Conservation (phyloP, 83 land plant species). For the Larix sibirica region DNA sequence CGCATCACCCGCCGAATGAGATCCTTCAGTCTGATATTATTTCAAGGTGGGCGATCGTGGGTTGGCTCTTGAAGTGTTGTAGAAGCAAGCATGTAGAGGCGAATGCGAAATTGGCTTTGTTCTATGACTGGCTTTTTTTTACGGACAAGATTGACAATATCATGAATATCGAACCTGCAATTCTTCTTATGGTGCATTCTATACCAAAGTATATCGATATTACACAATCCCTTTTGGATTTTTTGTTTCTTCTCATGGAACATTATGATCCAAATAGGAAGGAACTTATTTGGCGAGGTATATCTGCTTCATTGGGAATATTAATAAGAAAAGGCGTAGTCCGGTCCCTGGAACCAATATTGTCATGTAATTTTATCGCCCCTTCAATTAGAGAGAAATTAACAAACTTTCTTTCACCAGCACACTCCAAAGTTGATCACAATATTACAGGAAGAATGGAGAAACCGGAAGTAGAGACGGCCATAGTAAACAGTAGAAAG, state of each 20-base stretch:
- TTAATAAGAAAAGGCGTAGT: constrained; percentile 79
- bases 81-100: constrained; percentile 71
- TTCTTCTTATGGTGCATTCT: constrained; percentile 84
- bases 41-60: constrained; percentile 94
- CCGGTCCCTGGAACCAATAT: constrained; percentile 60
- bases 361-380: constrained; percentile 40
- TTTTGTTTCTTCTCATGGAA: constrained; percentile 75
- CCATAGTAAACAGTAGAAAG: neutral
- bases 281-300: constrained; percentile 55
- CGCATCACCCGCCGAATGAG: constrained; percentile 87
- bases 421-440: constrained; percentile 15
- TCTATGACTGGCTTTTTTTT: constrained; percentile 97
- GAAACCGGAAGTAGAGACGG: neutral
- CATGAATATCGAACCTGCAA: constrained; percentile 98
- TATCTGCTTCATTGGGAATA: constrained; percentile 54
- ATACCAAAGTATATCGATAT: constrained; percentile 77
- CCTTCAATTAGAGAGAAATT: constrained; percentile 67
- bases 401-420: constrained; percentile 18
- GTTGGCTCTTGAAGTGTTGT: constrained; percentile 90
- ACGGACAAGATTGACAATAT: constrained; percentile 72
- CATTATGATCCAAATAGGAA: constrained; percentile 69
- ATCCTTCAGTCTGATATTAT: constrained; percentile 78
- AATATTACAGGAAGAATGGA: neutral
- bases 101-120: constrained; percentile 85
- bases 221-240: constrained; percentile 82